Percentiles rank a stretch among this genome's conserved stretches.
Evolutionary conservation across 2,329 filamentous ascomycete genomes (phyloP).

Genomic region (Blumeriella jaapii): DNA sequence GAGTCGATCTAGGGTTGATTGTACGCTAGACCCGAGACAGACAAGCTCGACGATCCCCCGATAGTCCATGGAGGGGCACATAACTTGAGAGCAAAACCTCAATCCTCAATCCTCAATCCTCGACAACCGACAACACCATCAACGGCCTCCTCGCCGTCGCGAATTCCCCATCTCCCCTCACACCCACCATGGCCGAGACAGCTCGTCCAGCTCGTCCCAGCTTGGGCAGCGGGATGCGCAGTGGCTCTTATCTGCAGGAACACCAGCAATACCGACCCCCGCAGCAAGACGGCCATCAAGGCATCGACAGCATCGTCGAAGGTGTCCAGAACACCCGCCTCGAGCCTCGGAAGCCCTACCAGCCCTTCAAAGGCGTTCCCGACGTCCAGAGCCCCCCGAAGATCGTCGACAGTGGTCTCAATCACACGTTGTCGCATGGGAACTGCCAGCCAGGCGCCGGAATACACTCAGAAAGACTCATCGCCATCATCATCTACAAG

Average conservation of each 20-base stretch:
- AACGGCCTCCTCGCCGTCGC: too few relatives aligned
- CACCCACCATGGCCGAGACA: slow-evolving; percentile 14
- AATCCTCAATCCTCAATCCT: too few relatives aligned
- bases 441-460: slow-evolving; percentile 47
- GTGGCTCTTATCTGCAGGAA: slow-evolving; percentile 50
- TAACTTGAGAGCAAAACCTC: too few relatives aligned
- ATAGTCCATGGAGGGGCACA: too few relatives aligned
- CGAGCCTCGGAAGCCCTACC: slow-evolving; percentile 32
- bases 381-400: slow-evolving; percentile 46
- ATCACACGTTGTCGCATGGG: slow-evolving; percentile 50
- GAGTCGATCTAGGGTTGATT: too few relatives aligned
- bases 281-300: slow-evolving; percentile 39
- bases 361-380: slow-evolving; percentile 48
- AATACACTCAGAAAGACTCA: slow-evolving; percentile 37
- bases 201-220: slow-evolving; percentile 19
- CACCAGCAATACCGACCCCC: slow-evolving; percentile 53
- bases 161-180: too few relatives aligned
- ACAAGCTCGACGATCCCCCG: too few relatives aligned
- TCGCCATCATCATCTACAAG: slow-evolving; percentile 56
- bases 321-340: slow-evolving; percentile 33
- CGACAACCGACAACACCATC: too few relatives aligned
- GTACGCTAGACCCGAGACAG: too few relatives aligned
- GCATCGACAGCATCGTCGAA: slow-evolving; percentile 55
- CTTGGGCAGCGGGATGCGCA: slow-evolving; percentile 36
- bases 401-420: slow-evolving; percentile 50